Conservation (phyloP, 208 protist species). For the Acanthamoeba lugdunensis region DNA sequence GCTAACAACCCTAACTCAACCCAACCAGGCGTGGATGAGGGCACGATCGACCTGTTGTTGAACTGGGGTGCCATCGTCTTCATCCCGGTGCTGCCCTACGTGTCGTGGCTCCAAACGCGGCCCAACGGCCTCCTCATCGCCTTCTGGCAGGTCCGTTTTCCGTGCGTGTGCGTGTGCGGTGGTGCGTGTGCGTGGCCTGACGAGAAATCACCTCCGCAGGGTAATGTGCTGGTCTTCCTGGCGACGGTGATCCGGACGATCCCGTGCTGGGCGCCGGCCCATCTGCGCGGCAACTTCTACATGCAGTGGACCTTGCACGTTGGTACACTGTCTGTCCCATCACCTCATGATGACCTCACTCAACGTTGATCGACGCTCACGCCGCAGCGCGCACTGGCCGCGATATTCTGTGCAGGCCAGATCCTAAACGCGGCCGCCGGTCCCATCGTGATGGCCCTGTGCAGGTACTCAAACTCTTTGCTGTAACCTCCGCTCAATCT, state of each 20-base stretch:
- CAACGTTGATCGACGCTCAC: too few relatives aligned
- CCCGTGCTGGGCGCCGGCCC: slow-evolving; percentile 42
- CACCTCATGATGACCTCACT: too few relatives aligned
- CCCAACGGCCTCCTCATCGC: slow-evolving; percentile 67
- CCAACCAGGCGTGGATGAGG: slow-evolving; percentile 2
- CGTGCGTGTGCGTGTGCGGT: too few relatives aligned
- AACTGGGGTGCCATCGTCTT: slow-evolving; percentile 71
- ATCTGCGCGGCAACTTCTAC: slow-evolving; percentile 38
- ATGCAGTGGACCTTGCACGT: slow-evolving; percentile 59
- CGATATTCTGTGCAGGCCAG: background rate
- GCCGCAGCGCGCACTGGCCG: too few relatives aligned
- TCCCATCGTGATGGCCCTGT: slow-evolving; percentile 42
- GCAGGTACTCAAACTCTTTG: background rate
- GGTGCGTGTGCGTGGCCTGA: too few relatives aligned
- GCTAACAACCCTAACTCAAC: background rate
- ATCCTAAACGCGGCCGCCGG: slow-evolving; percentile 52
- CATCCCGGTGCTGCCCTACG: slow-evolving; percentile 70
- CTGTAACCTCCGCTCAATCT: too few relatives aligned
- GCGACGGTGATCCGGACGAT: slow-evolving; percentile 43
- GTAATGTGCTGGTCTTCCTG: slow-evolving; percentile 2
- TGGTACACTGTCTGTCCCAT: background rate
- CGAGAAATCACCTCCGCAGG: background rate
- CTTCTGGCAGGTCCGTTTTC: slow-evolving; percentile 54
- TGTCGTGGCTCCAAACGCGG: slow-evolving; percentile 66
- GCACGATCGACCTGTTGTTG: slow-evolving; percentile 59